phyloP scores from a whole-genome alignment of 495 filamentous ascomycete species.

The Hypoxylon fuscum region DNA sequence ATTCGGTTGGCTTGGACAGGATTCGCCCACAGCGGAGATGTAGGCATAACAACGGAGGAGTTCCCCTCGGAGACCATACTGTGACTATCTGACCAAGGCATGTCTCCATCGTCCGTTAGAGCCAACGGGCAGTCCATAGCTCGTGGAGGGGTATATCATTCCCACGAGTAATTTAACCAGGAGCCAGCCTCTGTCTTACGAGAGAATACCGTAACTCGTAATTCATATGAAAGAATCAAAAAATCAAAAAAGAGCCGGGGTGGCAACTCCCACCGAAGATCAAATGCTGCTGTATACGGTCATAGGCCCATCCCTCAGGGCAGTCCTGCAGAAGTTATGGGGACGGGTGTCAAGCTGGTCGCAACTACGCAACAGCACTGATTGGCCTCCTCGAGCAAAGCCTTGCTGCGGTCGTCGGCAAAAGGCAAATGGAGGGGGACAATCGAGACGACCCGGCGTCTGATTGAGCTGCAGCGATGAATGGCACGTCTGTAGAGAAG shows the following conservation, averaged over 20 bases:
- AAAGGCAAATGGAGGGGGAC: constrained; percentile 40
- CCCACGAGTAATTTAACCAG: constrained; percentile 34
- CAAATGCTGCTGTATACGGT: constrained; percentile 32
- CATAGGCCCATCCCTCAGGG: constrained; percentile 38
- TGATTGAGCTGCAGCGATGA: constrained; percentile 43
- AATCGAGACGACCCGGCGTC: constrained; percentile 42
- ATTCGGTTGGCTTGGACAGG: constrained; percentile 45
- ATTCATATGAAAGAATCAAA: constrained; percentile 32
- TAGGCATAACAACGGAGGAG: constrained; percentile 46
- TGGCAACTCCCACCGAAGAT: constrained; percentile 35
- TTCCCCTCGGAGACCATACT: constrained; percentile 56
- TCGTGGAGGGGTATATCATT: constrained; percentile 34
- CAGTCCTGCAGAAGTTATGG: constrained; percentile 34
- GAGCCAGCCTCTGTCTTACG: constrained; percentile 24
- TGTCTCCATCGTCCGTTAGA: constrained; percentile 52
- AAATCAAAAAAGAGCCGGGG: constrained; percentile 28
- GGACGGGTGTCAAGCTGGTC: constrained; percentile 34
- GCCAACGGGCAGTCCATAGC: constrained; percentile 55
- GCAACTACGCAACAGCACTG: constrained; percentile 21
- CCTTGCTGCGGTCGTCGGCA: constrained; percentile 40
- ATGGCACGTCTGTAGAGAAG: constrained; percentile 42
- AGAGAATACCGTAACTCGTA: constrained; percentile 16
- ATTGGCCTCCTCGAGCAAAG: constrained; percentile 38
- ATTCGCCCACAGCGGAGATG: constrained; percentile 50
- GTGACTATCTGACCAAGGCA: constrained; percentile 54